phyloP scores from a whole-genome alignment of 2,329 filamentous ascomycete species.

The Fusarium neocosmosporiellum region DNA sequence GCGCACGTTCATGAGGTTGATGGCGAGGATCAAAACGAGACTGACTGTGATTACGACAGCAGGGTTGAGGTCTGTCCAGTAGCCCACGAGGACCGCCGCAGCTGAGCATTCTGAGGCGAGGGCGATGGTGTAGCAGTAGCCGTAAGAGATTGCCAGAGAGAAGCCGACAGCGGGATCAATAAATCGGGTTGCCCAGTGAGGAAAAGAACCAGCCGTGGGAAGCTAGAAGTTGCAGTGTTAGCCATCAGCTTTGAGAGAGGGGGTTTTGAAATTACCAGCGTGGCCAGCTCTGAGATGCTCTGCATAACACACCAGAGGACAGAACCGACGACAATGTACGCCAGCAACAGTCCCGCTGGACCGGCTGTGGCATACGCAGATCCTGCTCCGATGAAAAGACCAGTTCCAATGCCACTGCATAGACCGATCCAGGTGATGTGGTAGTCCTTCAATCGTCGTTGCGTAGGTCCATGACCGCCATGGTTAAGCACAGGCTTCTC shows the following conservation, averaged over 20 bases:
- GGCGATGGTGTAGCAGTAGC: constrained; percentile 41
- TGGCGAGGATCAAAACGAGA: constrained; percentile 62
- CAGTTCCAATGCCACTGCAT: constrained; percentile 39
- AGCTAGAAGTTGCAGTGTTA: constrained; percentile 12
- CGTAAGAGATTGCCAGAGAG: constrained; percentile 39
- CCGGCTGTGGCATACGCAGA: constrained; percentile 39
- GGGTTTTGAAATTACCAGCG: constrained; percentile 24
- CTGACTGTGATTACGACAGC: constrained; percentile 61
- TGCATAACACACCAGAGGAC: constrained; percentile 43
- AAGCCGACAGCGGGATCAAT: constrained; percentile 40
- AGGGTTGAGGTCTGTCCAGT: constrained; percentile 40
- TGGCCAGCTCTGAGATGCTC: constrained; percentile 40
- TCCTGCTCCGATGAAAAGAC: constrained; percentile 40
- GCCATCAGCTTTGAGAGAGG: not conserved
- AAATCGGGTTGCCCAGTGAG: constrained; percentile 42
- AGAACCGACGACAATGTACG: constrained; percentile 34
- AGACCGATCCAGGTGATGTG: constrained; percentile 43
- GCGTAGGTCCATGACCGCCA: constrained; percentile 37
- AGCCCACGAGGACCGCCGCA: constrained; percentile 33
- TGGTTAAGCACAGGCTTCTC: constrained; percentile 37
- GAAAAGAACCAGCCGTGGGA: constrained; percentile 40
- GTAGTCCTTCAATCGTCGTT: constrained; percentile 36
- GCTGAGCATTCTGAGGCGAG: constrained; percentile 40
- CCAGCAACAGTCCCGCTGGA: constrained; percentile 38
- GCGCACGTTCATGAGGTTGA: constrained; percentile 68